These are phyloP conservation scores for Porosira glacialis DNA, from an alignment of 352 stramenopile genomes.

Conservation along the genomic window DNA sequence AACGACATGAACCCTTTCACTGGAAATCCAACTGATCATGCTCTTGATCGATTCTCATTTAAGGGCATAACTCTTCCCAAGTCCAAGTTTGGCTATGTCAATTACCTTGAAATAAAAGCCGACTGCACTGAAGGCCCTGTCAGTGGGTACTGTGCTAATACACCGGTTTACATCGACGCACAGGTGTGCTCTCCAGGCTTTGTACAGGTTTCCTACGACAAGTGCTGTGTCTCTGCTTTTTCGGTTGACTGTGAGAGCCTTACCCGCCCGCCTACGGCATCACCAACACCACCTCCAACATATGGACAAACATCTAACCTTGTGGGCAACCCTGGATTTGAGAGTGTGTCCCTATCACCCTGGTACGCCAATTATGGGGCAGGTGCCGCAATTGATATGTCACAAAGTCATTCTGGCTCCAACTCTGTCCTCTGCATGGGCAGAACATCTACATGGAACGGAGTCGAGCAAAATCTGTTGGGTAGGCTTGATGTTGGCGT, in stretches of 20 bases:
- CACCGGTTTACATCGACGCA: slow-evolving; percentile 25
- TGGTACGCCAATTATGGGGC: slow-evolving; percentile 33
- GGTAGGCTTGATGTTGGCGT: slow-evolving; percentile 7
- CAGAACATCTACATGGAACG: slow-evolving; percentile 17
- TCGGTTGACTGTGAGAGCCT: neutral
- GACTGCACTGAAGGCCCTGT: slow-evolving; percentile 20
- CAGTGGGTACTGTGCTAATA: slow-evolving; percentile 25
- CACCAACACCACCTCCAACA: slow-evolving; percentile 12
- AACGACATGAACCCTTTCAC: slow-evolving; percentile 1
- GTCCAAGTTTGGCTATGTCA: slow-evolving; percentile 14
- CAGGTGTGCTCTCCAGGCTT: slow-evolving; percentile 10
- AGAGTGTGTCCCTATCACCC: slow-evolving; percentile 1
- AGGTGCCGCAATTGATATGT: slow-evolving; percentile 9
- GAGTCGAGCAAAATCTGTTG: slow-evolving; percentile 11
- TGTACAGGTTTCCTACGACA: slow-evolving; percentile 17
- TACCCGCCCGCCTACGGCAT: slow-evolving; percentile 1
- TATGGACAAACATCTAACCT: slow-evolving; percentile 18
- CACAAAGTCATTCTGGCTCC: slow-evolving; percentile 17
- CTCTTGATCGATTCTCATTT: slow-evolving; percentile 31
- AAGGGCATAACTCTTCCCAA: slow-evolving; percentile 29
- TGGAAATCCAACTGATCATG: slow-evolving; percentile 10
- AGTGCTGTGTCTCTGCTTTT: slow-evolving; percentile 9
- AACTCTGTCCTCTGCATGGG: slow-evolving; percentile 23
- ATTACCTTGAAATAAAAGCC: slow-evolving; percentile 20
- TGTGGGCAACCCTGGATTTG: slow-evolving; percentile 22